Conservation (phyloP, 257 asterid species). For the Gentiana macrophylla region DNA sequence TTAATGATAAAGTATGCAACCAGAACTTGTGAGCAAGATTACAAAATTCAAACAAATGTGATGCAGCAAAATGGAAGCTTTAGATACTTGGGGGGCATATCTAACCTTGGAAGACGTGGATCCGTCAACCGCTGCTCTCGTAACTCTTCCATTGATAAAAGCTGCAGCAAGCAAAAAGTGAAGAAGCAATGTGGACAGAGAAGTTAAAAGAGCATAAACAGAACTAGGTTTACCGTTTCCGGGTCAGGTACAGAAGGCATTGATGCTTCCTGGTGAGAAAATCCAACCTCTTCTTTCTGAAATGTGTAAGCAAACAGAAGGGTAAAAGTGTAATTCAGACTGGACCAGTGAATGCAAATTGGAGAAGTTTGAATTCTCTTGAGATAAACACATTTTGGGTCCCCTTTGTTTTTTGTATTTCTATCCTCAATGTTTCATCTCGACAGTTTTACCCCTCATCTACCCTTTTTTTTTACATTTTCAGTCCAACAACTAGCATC, state of each 20-base stretch:
- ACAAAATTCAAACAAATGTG: too few relatives aligned
- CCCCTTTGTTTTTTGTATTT: not conserved
- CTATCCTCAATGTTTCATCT: too few relatives aligned
- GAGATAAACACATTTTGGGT: not conserved
- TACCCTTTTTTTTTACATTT: too few relatives aligned
- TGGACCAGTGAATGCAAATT: not conserved
- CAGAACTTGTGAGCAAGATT: too few relatives aligned
- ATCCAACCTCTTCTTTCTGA: conserved; percentile 84
- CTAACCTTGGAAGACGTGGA: conserved; percentile 92
- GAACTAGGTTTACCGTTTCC: conserved; percentile 44
- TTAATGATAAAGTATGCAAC: too few relatives aligned
- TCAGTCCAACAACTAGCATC: too few relatives aligned
- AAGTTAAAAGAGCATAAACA: conserved; percentile 8
- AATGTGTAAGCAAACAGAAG: conserved; percentile 3
- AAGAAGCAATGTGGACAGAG: conserved; percentile 8
- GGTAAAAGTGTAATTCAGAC: not conserved
- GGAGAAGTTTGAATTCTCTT: not conserved
- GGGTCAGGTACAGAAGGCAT: conserved; percentile 79
- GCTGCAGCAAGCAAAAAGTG: conserved; percentile 32
- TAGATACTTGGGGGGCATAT: not conserved
- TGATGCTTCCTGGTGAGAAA: conserved; percentile 63
- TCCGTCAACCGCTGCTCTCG: conserved; percentile 74
- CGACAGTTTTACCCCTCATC: too few relatives aligned
- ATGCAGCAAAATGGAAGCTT: too few relatives aligned
- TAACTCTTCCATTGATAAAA: conserved; percentile 80